Evolutionary conservation across 805 yeast genomes (phyloP), one percentile per base, ranked within the genome.

Genomic region (Cyberlindnera sargentensis): DNA sequence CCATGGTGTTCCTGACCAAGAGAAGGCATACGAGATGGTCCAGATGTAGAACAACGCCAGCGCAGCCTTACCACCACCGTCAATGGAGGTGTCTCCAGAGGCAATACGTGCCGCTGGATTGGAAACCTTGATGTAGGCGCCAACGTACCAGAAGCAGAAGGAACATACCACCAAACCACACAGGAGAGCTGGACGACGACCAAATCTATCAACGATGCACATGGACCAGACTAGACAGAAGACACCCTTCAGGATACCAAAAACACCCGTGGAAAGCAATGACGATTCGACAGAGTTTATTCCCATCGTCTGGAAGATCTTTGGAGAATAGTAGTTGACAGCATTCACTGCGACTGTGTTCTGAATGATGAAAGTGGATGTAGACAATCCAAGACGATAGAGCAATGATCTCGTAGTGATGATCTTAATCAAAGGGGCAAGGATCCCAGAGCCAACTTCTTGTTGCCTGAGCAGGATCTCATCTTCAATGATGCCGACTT

Each of bases 271-370:
- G 4, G 80, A 72, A 20, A 72, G 64, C 36, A 76, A 62, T 3
- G 71, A 68, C 1, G 76, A 68, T 39, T 68, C 62, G 6, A 68
- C 55, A 2, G 77, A 73, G 31, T 56, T 56, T 20, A 75, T 66
- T 15, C 81, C 80, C 45, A 75, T 63, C 4, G 76, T 65, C 47
- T 67, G 61, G 58, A 75, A 73, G 36, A 76, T 64, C 8, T 69
- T 65, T 25, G 78, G 78, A n/a, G 79, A 72, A 54, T 75, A 76
- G 54, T 76, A 76, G 37, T 70, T 72, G 41, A 74, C 64, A 34
- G 77, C 75, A 48, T 72, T 67, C 51, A 75, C 71, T 32, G 78
- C 78, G 44, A 66, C 66, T 24, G 73, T 66, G 48, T 71, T 71
- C 47, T 71, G 76, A 56, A 72, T 61, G 46, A 66, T 55, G 49